A percentile compares a stretch with the other conserved stretches of the same genome.
Evolutionary conservation across 106 monocot species (phyloP).

Genomic region (Cymbidium sinense): DNA sequence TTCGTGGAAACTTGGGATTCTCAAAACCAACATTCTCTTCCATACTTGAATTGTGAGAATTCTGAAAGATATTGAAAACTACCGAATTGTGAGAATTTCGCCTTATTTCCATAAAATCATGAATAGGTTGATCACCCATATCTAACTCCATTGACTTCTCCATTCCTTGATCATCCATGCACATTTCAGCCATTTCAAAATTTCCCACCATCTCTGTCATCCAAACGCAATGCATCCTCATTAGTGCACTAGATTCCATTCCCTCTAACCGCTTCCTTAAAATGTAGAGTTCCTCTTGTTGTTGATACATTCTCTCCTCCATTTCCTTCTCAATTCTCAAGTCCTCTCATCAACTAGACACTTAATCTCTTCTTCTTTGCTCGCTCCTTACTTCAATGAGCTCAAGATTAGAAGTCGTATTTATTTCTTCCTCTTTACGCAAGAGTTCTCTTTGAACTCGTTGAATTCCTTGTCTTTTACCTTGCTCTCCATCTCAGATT

Average conservation of each 20-base stretch:
- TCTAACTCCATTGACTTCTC: slow-evolving; percentile 90
- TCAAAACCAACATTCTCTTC: neutral
- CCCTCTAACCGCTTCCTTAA: slow-evolving; percentile 38
- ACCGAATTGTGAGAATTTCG: no score
- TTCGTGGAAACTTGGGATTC: slow-evolving; percentile 18
- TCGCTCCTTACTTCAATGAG: slow-evolving; percentile 38
- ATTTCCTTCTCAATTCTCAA: no score
- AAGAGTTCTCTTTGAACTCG: no score
- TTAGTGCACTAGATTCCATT: slow-evolving; percentile 26
- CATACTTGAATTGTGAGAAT: no score
- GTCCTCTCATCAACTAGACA: no score
- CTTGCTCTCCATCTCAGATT: slow-evolving; percentile 78
- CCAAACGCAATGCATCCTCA: slow-evolving; percentile 20
- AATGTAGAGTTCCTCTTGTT: slow-evolving; percentile 40
- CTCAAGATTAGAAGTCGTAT: slow-evolving; percentile 31
- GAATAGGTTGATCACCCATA: slow-evolving; percentile 48
- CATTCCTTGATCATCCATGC: no score
- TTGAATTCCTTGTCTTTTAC: slow-evolving; percentile 58
- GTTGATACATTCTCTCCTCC: no score
- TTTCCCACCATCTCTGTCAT: no score
- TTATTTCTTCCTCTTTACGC: slow-evolving; percentile 66
- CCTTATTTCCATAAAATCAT: slow-evolving; percentile 70
- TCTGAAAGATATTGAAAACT: no score
- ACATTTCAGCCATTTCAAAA: no score
- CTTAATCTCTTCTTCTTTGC: no score